A percentile compares a stretch with the other conserved stretches of the same genome.
Evolutionary conservation across 2,329 filamentous ascomycete species (phyloP).

Genomic region (Pestalotiopsis sp.): DNA sequence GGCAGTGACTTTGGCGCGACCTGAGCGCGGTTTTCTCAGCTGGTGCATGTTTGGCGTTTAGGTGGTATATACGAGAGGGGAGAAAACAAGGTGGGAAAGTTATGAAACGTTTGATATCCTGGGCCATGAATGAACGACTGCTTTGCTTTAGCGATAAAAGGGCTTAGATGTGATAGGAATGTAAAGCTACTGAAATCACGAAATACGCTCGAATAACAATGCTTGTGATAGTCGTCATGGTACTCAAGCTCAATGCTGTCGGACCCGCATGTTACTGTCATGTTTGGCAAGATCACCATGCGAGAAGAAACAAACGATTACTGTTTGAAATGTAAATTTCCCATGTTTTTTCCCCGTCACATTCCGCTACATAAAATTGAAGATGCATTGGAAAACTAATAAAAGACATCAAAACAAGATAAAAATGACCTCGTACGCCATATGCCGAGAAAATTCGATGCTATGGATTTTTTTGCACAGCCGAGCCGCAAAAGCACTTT

Average conservation of each 20-base stretch:
- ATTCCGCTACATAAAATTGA: constrained; percentile 1
- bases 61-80: neutral
- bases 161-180: too few species aligned
- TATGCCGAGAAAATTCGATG: constrained; percentile 1
- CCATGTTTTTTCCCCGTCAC: neutral
- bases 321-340: neutral
- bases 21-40: too few species aligned
- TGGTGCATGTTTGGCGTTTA: too few species aligned
- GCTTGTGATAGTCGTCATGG: too few species aligned
- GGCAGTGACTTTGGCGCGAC: too few species aligned
- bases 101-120: neutral
- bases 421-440: neutral
- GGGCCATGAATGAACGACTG: neutral
- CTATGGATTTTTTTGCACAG: neutral
- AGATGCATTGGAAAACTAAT: neutral
- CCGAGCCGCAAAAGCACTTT: neutral
- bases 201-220: too few species aligned
- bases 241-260: neutral
- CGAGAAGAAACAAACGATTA: neutral
- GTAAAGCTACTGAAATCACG: too few species aligned
- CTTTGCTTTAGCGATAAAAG: neutral
- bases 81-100: neutral
- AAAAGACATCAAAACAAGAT: neutral
- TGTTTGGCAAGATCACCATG: too few species aligned
- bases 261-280: too few species aligned